Conservation (phyloP, 2,329 filamentous ascomycete genomes). For the Pseudopyrenochaeta lycopersici region DNA sequence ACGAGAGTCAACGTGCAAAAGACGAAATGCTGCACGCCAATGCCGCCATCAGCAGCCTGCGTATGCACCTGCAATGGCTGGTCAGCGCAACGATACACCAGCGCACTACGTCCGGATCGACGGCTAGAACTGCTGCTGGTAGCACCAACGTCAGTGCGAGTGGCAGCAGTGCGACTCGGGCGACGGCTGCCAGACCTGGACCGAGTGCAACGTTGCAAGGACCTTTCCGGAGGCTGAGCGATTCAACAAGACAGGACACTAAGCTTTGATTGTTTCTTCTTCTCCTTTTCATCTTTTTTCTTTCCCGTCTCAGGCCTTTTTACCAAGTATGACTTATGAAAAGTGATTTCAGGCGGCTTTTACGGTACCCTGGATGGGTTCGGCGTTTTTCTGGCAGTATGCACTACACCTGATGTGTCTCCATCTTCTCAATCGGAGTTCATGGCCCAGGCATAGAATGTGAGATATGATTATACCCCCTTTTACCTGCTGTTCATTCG, state of each 20-base stretch:
- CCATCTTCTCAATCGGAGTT: conserved; percentile 14
- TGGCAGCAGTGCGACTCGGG: conserved; percentile 36
- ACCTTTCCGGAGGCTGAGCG: conserved; percentile 45
- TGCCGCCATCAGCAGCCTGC: conserved; percentile 66
- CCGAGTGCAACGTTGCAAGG: conserved; percentile 35
- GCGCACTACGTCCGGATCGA: conserved; percentile 36
- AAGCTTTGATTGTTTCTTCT: conserved; percentile 36
- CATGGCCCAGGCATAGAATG: conserved; percentile 8
- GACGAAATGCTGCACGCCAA: conserved; percentile 70
- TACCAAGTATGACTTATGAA: conserved; percentile 27
- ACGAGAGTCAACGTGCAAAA: conserved; percentile 68
- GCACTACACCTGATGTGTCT: neutral
- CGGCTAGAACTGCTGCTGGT: conserved; percentile 32
- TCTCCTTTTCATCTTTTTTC: neutral
- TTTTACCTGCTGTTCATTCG: neutral
- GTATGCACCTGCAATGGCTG: conserved; percentile 70
- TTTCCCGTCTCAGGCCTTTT: conserved; percentile 9
- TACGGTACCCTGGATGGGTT: neutral
- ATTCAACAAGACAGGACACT: conserved; percentile 47
- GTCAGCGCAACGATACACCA: conserved; percentile 65
- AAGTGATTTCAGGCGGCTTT: conserved; percentile 22
- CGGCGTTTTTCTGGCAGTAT: neutral
- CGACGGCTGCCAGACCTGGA: conserved; percentile 28
- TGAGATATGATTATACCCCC: conserved; percentile 21
- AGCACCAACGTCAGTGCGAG: conserved; percentile 30